Evolutionary conservation across 352 stramenopile genomes (phyloP), one percentile per base, ranked within the genome.

Genomic region (Phytophthora litchii): DNA sequence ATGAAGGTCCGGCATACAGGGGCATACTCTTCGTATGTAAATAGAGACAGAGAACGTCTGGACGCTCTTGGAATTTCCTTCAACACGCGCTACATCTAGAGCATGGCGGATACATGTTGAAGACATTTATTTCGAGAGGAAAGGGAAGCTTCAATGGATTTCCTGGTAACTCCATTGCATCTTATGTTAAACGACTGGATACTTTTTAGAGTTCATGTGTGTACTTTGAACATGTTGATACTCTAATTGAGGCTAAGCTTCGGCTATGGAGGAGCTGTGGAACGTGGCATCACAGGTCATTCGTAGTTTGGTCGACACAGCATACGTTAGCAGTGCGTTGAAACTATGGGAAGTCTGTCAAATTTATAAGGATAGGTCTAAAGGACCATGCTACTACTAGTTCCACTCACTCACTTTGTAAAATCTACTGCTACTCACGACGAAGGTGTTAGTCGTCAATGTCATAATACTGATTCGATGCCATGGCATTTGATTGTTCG

Each of bases 1-100:
- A 72, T 81, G 54, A 80, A 87, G 36, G 74, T 87, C 25, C 72
- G 74, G 35, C 65, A 60, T 23, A 69, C 65, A 7, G 62, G 61
- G n/a, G 59, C 77, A 25, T 86, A 78, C 44, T 59, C 72, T 20
- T 51, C 64, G 6, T 78, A 83, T 40, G 64, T 89, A 25, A 58
- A 72, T 38, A 70, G 74, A 36, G 79, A 89, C 55, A 43, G 54
- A 54, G 60, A 74, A 13, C 67, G 52, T 14, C 53, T 91, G n/a
- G 57, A 86, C 25, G 56, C 44, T 7, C 59, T 88, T 10, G 77
- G 62, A 27, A 77, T 87, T 46, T 50, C 69, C 17, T 65, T 73
- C 20, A 61, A 37, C 2, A 38, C 11, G 23, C 48, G 36, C 10
- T 66, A 66, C 23, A 27, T 47, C 25, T 27, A 29, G 8, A 23